phyloP scores from a whole-genome alignment of 2,329 filamentous ascomycete species.

The Leptographium flavum region DNA sequence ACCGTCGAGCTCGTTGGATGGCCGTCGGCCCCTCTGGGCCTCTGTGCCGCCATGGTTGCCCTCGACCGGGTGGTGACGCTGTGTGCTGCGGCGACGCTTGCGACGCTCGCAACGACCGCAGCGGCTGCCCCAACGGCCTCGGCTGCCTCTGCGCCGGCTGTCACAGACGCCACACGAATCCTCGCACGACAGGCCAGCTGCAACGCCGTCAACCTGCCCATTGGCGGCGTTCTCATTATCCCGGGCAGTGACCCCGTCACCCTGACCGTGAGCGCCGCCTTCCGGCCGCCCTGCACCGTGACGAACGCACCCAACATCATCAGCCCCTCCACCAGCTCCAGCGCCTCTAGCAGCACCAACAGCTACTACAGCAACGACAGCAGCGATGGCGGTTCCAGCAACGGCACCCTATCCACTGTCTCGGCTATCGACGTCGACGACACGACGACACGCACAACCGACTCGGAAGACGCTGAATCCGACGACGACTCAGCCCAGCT shows the following conservation, averaged over 20 bases:
- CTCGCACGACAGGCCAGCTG: slow-evolving; percentile 14
- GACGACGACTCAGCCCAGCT: slow-evolving; percentile 21
- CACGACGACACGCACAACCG: slow-evolving; percentile 1
- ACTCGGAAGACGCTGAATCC: slow-evolving; percentile 6
- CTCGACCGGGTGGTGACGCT: slow-evolving; percentile 3
- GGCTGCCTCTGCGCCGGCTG: background rate
- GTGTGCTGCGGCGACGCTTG: background rate
- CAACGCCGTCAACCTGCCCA: slow-evolving; percentile 27
- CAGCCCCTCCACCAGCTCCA: slow-evolving; percentile 10
- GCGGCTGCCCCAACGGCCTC: background rate
- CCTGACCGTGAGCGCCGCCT: slow-evolving; percentile 44
- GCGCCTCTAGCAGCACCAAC: slow-evolving; percentile 12
- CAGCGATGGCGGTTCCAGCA: no score
- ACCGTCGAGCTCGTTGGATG: slow-evolving; percentile 9
- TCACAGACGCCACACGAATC: background rate
- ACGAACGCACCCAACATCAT: slow-evolving; percentile 25
- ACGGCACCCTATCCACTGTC: background rate
- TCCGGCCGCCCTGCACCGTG: slow-evolving; percentile 40
- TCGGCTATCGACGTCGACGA: background rate
- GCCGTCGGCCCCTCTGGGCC: slow-evolving; percentile 1
- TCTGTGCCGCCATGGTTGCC: slow-evolving; percentile 4
- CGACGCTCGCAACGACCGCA: background rate
- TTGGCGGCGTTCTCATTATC: slow-evolving; percentile 33
- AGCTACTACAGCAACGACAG: slow-evolving; percentile 16
- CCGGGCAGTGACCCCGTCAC: slow-evolving; percentile 39